These are phyloP conservation scores for Gossypium turneri DNA, from an alignment of 345 rosid genomes.

Conservation along the genomic window DNA sequence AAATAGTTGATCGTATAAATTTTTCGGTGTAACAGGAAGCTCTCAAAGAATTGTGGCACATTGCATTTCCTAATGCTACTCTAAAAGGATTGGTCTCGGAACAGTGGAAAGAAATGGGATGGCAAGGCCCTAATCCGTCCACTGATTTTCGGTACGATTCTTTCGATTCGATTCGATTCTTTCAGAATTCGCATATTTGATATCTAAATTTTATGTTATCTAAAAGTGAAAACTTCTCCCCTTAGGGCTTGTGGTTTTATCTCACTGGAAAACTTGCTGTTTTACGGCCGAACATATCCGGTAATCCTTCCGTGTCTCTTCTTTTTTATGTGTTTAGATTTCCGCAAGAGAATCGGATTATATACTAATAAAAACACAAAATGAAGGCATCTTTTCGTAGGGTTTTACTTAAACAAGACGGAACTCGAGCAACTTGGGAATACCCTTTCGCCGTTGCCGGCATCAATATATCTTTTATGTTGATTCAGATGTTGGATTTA, in stretches of 20 bases:
- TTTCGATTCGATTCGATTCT: slow-evolving; percentile 5
- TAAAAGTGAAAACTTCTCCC: slow-evolving; percentile 13
- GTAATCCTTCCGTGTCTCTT: slow-evolving; percentile 37
- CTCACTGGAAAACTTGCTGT: slow-evolving; percentile 84
- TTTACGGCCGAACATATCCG: slow-evolving; percentile 78
- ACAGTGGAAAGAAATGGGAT: slow-evolving; percentile 99
- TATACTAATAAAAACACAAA: slow-evolving; percentile 43
- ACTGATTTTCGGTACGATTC: slow-evolving; percentile 82
- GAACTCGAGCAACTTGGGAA: slow-evolving; percentile 85
- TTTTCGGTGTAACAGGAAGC: slow-evolving; percentile 52
- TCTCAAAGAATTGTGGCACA: slow-evolving; percentile 71
- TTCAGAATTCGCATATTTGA: too few species aligned
- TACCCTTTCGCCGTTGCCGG: slow-evolving; percentile 99
- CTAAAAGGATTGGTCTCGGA: slow-evolving; percentile 73
- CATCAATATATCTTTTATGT: slow-evolving; percentile 85
- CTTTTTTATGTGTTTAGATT: not conserved
- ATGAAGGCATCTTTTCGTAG: slow-evolving; percentile 94
- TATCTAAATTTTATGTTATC: not conserved
- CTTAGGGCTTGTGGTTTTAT: slow-evolving; percentile 89
- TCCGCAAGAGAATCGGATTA: slow-evolving; percentile 14
- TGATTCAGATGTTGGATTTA: slow-evolving; percentile 91
- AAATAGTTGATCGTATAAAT: not conserved
- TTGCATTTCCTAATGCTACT: slow-evolving; percentile 63
- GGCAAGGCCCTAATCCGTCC: slow-evolving; percentile 99
- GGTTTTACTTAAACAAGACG: slow-evolving; percentile 85